Conservation (phyloP, 306 rosid genomes). For the Alnus rubra region DNA sequence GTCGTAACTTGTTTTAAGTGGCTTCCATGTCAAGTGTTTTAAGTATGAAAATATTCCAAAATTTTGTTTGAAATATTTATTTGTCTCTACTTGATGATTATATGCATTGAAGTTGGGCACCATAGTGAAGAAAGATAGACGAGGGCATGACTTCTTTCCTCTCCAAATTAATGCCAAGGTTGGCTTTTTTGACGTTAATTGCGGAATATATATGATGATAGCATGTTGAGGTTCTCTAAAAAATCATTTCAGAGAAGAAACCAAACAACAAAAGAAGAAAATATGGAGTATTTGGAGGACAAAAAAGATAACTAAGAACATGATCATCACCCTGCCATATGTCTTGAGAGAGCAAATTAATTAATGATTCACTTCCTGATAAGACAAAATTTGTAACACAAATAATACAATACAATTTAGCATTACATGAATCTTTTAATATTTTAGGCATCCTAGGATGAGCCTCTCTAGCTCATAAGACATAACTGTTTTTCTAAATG, state of each 20-base stretch:
- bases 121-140: background rate
- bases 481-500: too few species aligned
- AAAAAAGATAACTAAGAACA: background rate
- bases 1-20: too few species aligned
- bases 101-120: background rate
- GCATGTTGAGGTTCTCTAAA: background rate
- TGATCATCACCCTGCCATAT: background rate
- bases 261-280: background rate
- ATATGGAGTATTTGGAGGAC: background rate
- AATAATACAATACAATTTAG: background rate
- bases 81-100: background rate
- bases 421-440: constrained; percentile 9
- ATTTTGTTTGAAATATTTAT: too few species aligned
- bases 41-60: too few species aligned
- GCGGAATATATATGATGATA: background rate
- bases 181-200: background rate
- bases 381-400: background rate
- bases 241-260: background rate
- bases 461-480: too few species aligned
- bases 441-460: constrained; percentile 9
- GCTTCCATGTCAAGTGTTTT: too few species aligned
- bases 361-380: too few species aligned
- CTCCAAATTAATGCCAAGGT: background rate
- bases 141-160: background rate
- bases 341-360: too few species aligned